phyloP scores from a whole-genome alignment of 768 basidiomycete species.

The Lactarius sanguifluus region DNA sequence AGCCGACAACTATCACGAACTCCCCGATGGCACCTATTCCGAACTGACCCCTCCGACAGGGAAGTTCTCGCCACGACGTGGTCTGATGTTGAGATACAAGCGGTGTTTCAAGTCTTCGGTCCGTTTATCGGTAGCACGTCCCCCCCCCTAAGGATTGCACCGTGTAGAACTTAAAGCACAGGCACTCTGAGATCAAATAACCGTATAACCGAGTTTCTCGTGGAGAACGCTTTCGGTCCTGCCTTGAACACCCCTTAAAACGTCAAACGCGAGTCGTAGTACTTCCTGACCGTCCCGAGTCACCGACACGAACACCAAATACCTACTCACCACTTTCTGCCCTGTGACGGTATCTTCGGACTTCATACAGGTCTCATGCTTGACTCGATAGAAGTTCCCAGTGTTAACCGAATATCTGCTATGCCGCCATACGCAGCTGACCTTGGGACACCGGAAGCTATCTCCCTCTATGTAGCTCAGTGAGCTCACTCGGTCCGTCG shows the following conservation, averaged over 20 bases:
- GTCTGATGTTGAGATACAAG: neutral
- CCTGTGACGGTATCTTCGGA: neutral
- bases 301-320: neutral
- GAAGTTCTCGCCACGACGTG: neutral
- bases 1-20: neutral
- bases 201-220: neutral
- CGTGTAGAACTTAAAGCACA: neutral
- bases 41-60: neutral
- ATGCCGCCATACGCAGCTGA: neutral
- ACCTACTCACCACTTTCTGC: neutral
- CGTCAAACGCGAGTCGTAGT: neutral
- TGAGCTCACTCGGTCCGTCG: neutral
- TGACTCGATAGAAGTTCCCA: neutral
- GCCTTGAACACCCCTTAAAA: neutral
- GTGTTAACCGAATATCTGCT: neutral
- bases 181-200: neutral
- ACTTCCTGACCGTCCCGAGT: neutral
- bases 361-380: neutral
- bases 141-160: neutral
- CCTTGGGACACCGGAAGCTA: neutral
- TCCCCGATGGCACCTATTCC: constrained; percentile 33
- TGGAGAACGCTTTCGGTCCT: neutral
- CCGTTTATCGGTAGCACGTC: neutral
- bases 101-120: neutral
- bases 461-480: neutral